A percentile compares a stretch with the other conserved stretches of the same genome.
phyloP scores from a whole-genome alignment of 148 eudicot species.

The Rhododendron henanense region DNA sequence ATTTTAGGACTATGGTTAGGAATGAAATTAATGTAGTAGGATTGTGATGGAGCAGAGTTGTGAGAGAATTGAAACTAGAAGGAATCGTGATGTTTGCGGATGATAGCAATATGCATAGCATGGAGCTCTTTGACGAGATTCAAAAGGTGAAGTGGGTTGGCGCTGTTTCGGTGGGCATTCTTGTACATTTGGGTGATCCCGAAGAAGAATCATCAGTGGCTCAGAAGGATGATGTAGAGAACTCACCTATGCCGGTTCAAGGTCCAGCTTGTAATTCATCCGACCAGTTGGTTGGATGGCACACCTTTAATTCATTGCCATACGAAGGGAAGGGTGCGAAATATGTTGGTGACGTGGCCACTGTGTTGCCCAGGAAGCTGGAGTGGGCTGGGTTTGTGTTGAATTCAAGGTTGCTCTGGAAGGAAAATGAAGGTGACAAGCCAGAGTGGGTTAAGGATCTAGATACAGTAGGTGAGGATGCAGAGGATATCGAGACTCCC shows the following conservation, averaged over 20 bases:
- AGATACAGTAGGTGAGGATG: slow-evolving; percentile 33
- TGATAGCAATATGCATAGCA: slow-evolving; percentile 96
- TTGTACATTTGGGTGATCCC: slow-evolving; percentile 61
- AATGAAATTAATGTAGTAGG: slow-evolving; percentile 13
- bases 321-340: slow-evolving; percentile 60
- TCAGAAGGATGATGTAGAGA: slow-evolving; percentile 33
- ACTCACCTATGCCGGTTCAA: slow-evolving; percentile 60
- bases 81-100: slow-evolving; percentile 93
- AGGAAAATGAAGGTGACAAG: slow-evolving; percentile 57
- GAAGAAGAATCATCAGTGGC: slow-evolving; percentile 36
- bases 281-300: slow-evolving; percentile 81
- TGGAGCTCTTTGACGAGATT: slow-evolving; percentile 92
- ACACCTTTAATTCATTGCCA: slow-evolving; percentile 58
- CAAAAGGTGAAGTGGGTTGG: slow-evolving; percentile 81
- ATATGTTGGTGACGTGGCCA: slow-evolving; percentile 72
- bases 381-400: slow-evolving; percentile 97
- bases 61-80: slow-evolving; percentile 71
- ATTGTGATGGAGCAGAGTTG: slow-evolving; percentile 50
- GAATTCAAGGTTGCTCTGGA: slow-evolving; percentile 87
- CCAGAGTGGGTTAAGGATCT: slow-evolving; percentile 81
- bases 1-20: slow-evolving; percentile 1
- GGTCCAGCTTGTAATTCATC: slow-evolving; percentile 96
- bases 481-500: slow-evolving; percentile 64
- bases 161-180: slow-evolving; percentile 88
- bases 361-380: slow-evolving; percentile 75